These are phyloP conservation scores for Sarcodon sp. DNA, from an alignment of 768 basidiomycete genomes.

Conservation along the genomic window DNA sequence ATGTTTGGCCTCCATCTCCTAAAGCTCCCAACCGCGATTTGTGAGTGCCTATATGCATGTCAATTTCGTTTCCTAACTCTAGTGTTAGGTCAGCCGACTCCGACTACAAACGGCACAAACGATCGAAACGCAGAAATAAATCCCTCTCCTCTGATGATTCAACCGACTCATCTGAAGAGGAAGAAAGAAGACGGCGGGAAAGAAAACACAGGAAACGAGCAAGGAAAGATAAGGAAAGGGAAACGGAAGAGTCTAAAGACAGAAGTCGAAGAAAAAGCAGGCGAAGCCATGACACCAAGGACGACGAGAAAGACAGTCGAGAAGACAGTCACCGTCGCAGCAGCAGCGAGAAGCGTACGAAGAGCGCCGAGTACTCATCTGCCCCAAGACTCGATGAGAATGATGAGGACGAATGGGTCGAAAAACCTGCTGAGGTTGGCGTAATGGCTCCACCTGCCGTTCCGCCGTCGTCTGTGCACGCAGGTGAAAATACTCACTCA, in stretches of 20 bases:
- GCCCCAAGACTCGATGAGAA: conserved; percentile 6
- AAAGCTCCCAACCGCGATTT: conserved; percentile 45
- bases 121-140: conserved; percentile 41
- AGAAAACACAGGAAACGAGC: conserved; percentile 15
- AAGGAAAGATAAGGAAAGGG: conserved; percentile 17
- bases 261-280: conserved; percentile 15
- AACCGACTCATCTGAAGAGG: conserved; percentile 34
- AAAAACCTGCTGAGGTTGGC: conserved; percentile 28
- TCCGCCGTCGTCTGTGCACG: conserved; percentile 8
- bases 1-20: conserved; percentile 80
- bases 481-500: conserved; percentile 1
- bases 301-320: conserved; percentile 11
- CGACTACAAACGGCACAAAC: conserved; percentile 38
- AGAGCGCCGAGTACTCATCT: conserved; percentile 15
- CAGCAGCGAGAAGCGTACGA: conserved; percentile 11
- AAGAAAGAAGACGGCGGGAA: conserved; percentile 30
- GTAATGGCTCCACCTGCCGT: conserved; percentile 11
- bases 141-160: conserved; percentile 30
- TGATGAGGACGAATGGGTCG: conserved; percentile 57
- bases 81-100: conserved; percentile 41
- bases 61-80: not conserved
- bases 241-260: too few relatives aligned
- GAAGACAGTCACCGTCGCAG: not conserved
- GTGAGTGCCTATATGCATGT: conserved; percentile 23
- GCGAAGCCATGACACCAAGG: conserved; percentile 11